These are phyloP conservation scores for Pterocarpus macrocarpus DNA, from an alignment of 306 rosid species.

Conservation along the genomic window DNA sequence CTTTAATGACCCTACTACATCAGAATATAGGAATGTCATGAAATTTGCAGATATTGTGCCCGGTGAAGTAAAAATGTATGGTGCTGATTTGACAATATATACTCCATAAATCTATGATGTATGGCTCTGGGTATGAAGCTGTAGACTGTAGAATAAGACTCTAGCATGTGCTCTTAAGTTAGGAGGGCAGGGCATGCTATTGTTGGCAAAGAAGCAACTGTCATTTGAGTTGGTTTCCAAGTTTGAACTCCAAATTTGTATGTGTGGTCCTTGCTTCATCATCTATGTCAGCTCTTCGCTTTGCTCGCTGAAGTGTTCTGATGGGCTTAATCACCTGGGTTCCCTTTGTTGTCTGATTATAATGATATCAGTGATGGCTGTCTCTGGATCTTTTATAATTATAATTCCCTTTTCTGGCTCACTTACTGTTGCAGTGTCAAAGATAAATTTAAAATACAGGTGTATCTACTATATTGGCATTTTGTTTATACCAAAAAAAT, in stretches of 20 bases:
- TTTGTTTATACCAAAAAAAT: neutral
- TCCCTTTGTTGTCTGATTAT: slow-evolving; percentile 27
- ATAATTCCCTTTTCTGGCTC: slow-evolving; percentile 27
- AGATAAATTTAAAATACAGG: slow-evolving; percentile 8
- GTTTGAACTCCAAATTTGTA: neutral
- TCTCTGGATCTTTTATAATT: slow-evolving; percentile 4
- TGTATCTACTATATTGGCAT: slow-evolving; percentile 27
- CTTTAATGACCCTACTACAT: neutral
- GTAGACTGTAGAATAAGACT: slow-evolving; percentile 16
- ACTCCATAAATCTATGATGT: slow-evolving; percentile 1
- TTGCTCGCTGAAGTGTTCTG: slow-evolving; percentile 31
- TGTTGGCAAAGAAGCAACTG: slow-evolving; percentile 17
- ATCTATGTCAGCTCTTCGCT: slow-evolving; percentile 25
- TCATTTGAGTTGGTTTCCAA: slow-evolving; percentile 12
- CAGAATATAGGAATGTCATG: slow-evolving; percentile 5
- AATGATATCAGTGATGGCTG: slow-evolving; percentile 1
- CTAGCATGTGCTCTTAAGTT: slow-evolving; percentile 17
- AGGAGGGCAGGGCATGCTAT: slow-evolving; percentile 2
- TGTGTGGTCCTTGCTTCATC: slow-evolving; percentile 8
- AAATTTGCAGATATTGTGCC: neutral
- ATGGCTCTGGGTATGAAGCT: neutral
- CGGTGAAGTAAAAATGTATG: neutral
- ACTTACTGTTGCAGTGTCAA: slow-evolving; percentile 35
- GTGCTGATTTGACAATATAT: slow-evolving; percentile 1
- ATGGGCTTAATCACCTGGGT: slow-evolving; percentile 11